phyloP scores from a whole-genome alignment of 768 basidiomycete species.

The Crepidotus variabilis region DNA sequence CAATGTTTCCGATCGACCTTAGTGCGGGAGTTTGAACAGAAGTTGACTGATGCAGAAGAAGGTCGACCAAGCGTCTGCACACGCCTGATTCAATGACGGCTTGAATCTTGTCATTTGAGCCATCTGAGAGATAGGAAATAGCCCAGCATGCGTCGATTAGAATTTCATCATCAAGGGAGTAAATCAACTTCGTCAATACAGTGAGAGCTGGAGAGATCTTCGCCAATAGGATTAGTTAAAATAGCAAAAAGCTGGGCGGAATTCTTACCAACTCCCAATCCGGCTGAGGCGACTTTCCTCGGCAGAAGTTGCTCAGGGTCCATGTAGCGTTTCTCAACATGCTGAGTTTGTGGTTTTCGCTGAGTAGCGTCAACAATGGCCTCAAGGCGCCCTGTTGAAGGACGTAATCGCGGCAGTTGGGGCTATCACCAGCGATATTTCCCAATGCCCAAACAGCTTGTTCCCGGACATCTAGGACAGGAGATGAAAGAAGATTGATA shows the following conservation, averaged over 20 bases:
- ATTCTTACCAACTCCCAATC: constrained; percentile 89
- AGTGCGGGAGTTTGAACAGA: constrained; percentile 98
- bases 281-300: constrained; percentile 96
- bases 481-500: constrained; percentile 93
- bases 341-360: constrained; percentile 97
- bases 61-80: constrained; percentile 93
- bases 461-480: constrained; percentile 94
- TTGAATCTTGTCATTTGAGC: constrained; percentile 99
- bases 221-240: constrained; percentile 14
- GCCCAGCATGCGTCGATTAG: constrained; percentile 99
- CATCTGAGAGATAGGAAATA: constrained; percentile 98
- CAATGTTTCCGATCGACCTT: constrained; percentile 98
- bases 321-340: constrained; percentile 99
- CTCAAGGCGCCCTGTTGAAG: constrained; percentile 89
- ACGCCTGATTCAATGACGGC: constrained; percentile 99
- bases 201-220: constrained; percentile 96
- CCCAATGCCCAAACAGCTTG: constrained; percentile 99
- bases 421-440: constrained; percentile 98
- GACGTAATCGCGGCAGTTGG: constrained; percentile 95
- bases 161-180: constrained; percentile 98
- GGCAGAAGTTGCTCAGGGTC: constrained; percentile 99
- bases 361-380: constrained; percentile 84
- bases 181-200: constrained; percentile 97
- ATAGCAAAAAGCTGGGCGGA: constrained; percentile 2
- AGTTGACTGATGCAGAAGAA: constrained; percentile 91